A percentile compares a stretch with the other conserved stretches of the same genome.
Evolutionary conservation across 441 rosid species (phyloP).

Genomic region (Aleurites moluccanus): DNA sequence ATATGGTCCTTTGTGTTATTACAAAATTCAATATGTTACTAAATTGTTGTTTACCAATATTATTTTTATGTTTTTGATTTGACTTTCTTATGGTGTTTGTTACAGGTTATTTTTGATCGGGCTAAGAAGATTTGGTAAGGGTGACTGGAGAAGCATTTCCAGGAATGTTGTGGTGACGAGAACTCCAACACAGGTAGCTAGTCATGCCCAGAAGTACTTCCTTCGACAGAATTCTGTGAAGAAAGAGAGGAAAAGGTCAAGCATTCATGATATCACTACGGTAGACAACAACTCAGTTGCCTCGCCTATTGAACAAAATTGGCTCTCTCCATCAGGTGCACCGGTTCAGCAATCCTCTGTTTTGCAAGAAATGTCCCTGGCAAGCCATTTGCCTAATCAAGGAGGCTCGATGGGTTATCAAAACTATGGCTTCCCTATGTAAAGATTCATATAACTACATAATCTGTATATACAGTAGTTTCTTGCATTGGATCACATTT

Average conservation of each 20-base stretch:
- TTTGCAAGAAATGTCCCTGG: conserved; percentile 25
- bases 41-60: too few relatives aligned
- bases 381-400: conserved; percentile 25
- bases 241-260: conserved; percentile 24
- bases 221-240: conserved; percentile 19
- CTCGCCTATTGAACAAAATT: conserved; percentile 24
- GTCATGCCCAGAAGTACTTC: conserved; percentile 31
- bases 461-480: conserved; percentile 8
- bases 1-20: too few relatives aligned
- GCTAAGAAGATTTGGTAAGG: conserved; percentile 11
- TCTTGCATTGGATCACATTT: conserved; percentile 3
- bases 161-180: conserved; percentile 26
- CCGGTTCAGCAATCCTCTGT: conserved; percentile 31
- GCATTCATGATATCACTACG: conserved; percentile 24
- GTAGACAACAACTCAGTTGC: conserved; percentile 11
- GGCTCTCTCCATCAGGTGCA: conserved; percentile 33
- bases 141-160: conserved; percentile 32
- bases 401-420: conserved; percentile 27
- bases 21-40: too few relatives aligned
- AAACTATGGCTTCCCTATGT: conserved; percentile 32
- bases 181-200: conserved; percentile 26
- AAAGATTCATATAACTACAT: background rate
- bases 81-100: background rate
- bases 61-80: background rate
- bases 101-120: conserved; percentile 22